Evolutionary conservation across 371 early-diverging fungal species (phyloP), one percentile per base, ranked within the genome.

Genomic region (Mortierella sp.): DNA sequence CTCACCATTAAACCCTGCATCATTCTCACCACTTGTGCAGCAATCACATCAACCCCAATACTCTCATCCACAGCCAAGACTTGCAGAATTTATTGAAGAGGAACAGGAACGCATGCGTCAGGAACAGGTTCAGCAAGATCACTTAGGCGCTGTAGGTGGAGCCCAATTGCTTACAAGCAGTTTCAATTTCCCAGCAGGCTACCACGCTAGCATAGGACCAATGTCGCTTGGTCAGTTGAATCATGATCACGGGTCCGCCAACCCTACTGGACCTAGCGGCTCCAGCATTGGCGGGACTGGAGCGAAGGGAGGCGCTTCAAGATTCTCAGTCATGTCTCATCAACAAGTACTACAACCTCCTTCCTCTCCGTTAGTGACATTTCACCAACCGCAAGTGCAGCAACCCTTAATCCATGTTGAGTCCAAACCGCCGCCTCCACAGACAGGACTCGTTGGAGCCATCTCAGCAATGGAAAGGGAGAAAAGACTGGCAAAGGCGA

Each of bases 401-500:
- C 60, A 70, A 0, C 74, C 81, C 1, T 52, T 80, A 3, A 80
- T 80, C 59, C 81, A 75, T 28, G 81, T 80, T 10, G 81, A 80
- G 45, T 68, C 81, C 59, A 80, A 80, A 58, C 81, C 81, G 1
- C 81, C 81, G 13, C 81, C 81, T 10, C 81, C 81, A 7, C 75
- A 74, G 33, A 75, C 81, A 28, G 81, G 81, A 0, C 75, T 80
- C 1, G 74, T 80, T 11, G 81, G 81, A 0, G 74, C 81, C 8
- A 80, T 80, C 59, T 60, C 66, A 0, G 81, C 81, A 0, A 80
- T 80, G 81, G 81, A 80, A 47, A 67, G 81, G 0, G 81, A 80
- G 61, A 80, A 72, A 72, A 80, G 72, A 40, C 22, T 74, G 9
- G 81, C 81, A 16, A 74, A 74, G 21, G 65, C 75, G 7, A 70